Percentiles rank a stretch among this genome's conserved stretches.
These are phyloP conservation scores for Hyphopichia fennica DNA, from an alignment of 1,139 yeast species.

Conservation along the genomic window DNA sequence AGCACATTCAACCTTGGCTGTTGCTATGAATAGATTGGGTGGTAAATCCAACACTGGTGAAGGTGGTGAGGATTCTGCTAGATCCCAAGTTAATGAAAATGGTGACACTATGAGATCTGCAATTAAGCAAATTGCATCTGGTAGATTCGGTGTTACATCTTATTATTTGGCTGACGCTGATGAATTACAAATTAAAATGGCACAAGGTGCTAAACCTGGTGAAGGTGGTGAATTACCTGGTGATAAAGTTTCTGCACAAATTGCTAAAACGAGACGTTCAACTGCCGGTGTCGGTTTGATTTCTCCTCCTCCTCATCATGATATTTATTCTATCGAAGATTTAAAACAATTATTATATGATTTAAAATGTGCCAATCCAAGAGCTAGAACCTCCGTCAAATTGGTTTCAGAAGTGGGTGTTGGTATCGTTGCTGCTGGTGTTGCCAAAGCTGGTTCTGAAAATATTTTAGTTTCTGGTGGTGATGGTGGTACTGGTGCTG, in stretches of 20 bases:
- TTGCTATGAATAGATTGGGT: conserved; percentile 97
- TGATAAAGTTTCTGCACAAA: conserved; percentile 81
- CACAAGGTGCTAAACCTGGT: conserved; percentile 99
- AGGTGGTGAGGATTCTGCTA: conserved; percentile 98
- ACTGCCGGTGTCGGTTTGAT: conserved; percentile 96
- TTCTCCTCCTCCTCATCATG: conserved; percentile 99
- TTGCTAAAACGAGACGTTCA: conserved; percentile 95
- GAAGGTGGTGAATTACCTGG: conserved; percentile 99
- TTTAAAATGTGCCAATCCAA: conserved; percentile 93
- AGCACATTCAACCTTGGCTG: conserved; percentile 95
- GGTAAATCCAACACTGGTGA: conserved; percentile 99
- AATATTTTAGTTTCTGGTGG: conserved; percentile 95
- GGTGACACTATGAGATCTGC: conserved; percentile 99
- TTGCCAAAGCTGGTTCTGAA: conserved; percentile 97
- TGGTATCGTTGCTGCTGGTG: conserved; percentile 98
- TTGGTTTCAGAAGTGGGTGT: conserved; percentile 98
- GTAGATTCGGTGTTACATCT: conserved; percentile 97
- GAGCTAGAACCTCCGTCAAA: conserved; percentile 95
- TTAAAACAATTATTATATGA: conserved; percentile 95
- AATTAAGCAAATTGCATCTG: conserved; percentile 96
- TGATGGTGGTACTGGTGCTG: conserved; percentile 99
- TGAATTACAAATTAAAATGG: conserved; percentile 97
- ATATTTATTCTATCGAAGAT: conserved; percentile 96
- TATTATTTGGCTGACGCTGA: conserved; percentile 94
- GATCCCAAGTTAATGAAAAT: conserved; percentile 73